Evolutionary conservation across 345 rosid genomes (phyloP), one percentile per base, ranked within the genome.

Genomic region (Barbarea vulgaris): DNA sequence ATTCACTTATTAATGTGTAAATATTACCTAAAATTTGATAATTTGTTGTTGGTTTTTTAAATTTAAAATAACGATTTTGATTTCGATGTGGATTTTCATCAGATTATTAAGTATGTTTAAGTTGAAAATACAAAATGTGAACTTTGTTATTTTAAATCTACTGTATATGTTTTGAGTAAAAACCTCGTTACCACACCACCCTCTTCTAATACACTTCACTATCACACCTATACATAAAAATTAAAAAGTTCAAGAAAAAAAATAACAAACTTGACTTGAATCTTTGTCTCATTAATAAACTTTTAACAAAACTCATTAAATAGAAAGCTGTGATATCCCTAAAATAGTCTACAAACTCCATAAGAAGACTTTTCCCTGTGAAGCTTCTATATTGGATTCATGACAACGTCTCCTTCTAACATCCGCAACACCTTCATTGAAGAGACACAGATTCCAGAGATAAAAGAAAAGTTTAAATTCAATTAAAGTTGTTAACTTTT

Each of bases 381-480:
- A 33, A 76, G 71, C 66, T 70, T 69, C 60, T 77, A 77, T 0
- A 77, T 18, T 56, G 78, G 75, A 66, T 82, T 78, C 83, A 84
- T 75, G 56, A 82, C 73, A 34, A 80, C 39, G 47, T 87, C 90
- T 47, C 89, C 89, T 82, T 93, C 98, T 73, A 93, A 80, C 86
- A 91, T 85, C 79, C 98, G 82, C 52, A 93, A 87, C 70, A 93
- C 96, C 98, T 93, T 77, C 64, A 81, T 42, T 42, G 74, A 72
- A 33, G 4, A 46, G 44, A 74, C 5, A 75, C 25, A 65, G 15
- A 66, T 53, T 68, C 25, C 30, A 30, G n/a, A 68, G 13, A 12
- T 12, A 2, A 31, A 42, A 52, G n/a, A n/a, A n/a, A n/a, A n/a
- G n/a, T n/a, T n/a, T n/a, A 57, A 18, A 4, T 28, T 55, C 2